Percentiles rank a stretch among this genome's conserved stretches.
Evolutionary conservation across 129 eudicot genomes (phyloP).

Genomic region (Centrapalus pauciflorus): DNA sequence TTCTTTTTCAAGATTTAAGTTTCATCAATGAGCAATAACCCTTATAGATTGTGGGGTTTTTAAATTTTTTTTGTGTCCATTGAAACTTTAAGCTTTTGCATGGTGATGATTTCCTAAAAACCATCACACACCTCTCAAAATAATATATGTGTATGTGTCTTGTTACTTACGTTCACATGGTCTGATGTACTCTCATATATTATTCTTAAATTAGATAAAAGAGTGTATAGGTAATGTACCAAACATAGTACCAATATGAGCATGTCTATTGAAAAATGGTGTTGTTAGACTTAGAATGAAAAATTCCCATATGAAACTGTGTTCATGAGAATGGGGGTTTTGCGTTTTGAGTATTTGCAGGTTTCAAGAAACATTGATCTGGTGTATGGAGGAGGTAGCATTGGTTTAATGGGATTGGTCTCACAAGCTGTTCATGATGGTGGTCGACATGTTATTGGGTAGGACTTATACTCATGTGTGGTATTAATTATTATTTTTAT

Average conservation of each 20-base stretch:
- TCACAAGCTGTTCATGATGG: conserved; percentile 99
- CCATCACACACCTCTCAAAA: too few relatives aligned
- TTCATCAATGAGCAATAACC: conserved; percentile 7
- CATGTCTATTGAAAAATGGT: not conserved
- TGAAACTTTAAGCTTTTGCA: conserved; percentile 9
- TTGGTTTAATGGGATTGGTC: conserved; percentile 95
- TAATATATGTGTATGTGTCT: too few relatives aligned
- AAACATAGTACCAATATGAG: conserved; percentile 5
- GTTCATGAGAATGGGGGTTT: not conserved
- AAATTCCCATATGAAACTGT: not conserved
- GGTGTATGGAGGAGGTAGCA: conserved; percentile 99
- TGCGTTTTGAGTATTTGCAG: conserved; percentile 30
- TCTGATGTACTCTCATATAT: conserved; percentile 3
- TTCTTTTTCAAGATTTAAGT: not conserved
- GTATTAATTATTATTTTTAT: conserved; percentile 9
- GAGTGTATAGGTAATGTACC: conserved; percentile 13
- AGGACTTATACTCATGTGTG: not conserved
- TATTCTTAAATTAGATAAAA: conserved; percentile 3
- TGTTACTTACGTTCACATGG: not conserved
- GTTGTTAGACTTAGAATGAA: not conserved
- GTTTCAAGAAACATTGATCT: conserved; percentile 96
- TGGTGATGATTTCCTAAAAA: conserved; percentile 6
- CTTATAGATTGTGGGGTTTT: conserved; percentile 10
- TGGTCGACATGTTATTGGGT: conserved; percentile 98
- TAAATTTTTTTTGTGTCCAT: conserved; percentile 5